phyloP scores from a whole-genome alignment of 2,329 filamentous ascomycete species.

The Hypoxylon sp. region DNA sequence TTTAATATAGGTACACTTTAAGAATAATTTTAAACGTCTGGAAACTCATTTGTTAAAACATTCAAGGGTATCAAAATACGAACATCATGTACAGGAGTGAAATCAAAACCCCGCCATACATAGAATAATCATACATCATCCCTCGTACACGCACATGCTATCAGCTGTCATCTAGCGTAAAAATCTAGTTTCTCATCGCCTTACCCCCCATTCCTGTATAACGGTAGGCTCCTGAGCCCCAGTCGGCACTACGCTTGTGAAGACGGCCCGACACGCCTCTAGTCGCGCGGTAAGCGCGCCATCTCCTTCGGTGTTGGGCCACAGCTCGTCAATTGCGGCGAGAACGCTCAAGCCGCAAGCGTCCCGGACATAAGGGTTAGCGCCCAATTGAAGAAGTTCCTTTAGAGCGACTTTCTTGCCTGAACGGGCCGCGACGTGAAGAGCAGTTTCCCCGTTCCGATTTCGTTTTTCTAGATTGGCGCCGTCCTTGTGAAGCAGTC shows the following conservation, averaged over 20 bases:
- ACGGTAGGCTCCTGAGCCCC: conserved; percentile 58
- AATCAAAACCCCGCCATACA: conserved; percentile 8
- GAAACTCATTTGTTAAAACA: conserved; percentile 16
- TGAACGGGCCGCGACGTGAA: conserved; percentile 67
- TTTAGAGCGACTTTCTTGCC: conserved; percentile 68
- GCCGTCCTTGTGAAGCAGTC: conserved; percentile 59
- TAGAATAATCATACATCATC: conserved; percentile 30
- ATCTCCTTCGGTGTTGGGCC: conserved; percentile 52
- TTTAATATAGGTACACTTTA: neutral
- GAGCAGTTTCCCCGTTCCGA: conserved; percentile 67
- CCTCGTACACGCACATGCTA: conserved; percentile 3
- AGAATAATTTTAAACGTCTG: neutral
- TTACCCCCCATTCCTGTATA: conserved; percentile 59
- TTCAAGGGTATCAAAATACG: conserved; percentile 42
- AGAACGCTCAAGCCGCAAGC: conserved; percentile 61
- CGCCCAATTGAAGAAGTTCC: conserved; percentile 62
- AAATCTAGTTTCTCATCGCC: neutral
- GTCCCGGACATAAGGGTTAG: conserved; percentile 65
- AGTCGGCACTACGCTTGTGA: conserved; percentile 57
- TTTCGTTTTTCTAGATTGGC: conserved; percentile 67
- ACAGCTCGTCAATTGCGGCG: conserved; percentile 61
- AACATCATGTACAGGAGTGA: conserved; percentile 12
- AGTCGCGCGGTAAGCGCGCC: conserved; percentile 59
- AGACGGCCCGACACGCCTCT: conserved; percentile 63
- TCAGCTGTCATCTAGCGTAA: conserved; percentile 1